Base-by-base conservation (phyloP, 495 filamentous ascomycete species). In the Podospora fimiseda region DNA sequence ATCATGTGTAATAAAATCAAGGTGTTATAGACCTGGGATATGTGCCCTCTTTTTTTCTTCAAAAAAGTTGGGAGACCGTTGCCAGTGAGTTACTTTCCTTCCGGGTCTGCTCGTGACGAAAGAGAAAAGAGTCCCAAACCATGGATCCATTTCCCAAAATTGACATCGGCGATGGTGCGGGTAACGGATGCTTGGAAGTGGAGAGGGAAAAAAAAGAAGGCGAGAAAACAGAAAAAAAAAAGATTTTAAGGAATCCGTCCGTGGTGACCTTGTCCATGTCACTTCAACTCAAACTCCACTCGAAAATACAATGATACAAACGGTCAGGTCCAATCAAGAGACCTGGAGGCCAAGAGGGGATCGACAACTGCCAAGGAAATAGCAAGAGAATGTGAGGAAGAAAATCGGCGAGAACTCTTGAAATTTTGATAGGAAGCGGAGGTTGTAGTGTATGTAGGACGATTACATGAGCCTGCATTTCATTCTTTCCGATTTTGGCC, bases 311-410 rank as follows among this genome's bases (percentile, higher is more conserved):
- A 44, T 7, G 20, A 15, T 19, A 2, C 13, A 50, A 56, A 46
- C 47, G 20, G 53, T 22, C 41, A 36, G 13, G 21, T 21, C 53
- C 48, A 50, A 51, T 56, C 53, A 56, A 30, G 39, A 19, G 9
- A 8, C 14, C 4, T 27, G 2, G 19, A 22, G 22, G 42, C 45
- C 42, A 48, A 37, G 21, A 19, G 19, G 38, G 30, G 47, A 20
- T 23, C 44, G 20, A 15, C 23, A n/a, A 47, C 44, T 40, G 53
- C 41, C 30, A 40, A 42, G 53, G 41, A 20, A 22, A 41, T n/a
- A 18, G 39, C 16, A 41, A 33, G 11, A 33, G 6, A 33, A 33
- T 33, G 27, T 6, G 27, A 33, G 27, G 6, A 33, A 33, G n/a
- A n/a, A 33, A 33, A 6, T 33, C 11, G 27, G 11, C 5, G 27